phyloP scores from a whole-genome alignment of 2,329 filamentous ascomycete species.

The Penicillium sclerotigenum region DNA sequence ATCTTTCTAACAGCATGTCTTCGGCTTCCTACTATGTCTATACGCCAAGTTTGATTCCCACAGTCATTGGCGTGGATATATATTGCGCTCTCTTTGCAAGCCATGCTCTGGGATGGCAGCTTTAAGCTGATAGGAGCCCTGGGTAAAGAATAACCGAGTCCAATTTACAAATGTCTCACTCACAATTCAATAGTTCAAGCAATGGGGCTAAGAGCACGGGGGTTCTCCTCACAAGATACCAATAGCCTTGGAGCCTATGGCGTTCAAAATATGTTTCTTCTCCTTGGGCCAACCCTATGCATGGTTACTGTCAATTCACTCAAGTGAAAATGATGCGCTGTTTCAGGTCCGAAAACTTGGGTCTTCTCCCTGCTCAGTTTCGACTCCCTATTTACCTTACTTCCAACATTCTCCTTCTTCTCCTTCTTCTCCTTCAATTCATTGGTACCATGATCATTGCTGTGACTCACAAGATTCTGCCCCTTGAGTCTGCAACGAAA shows the following conservation, averaged over 20 bases:
- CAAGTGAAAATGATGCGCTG: neutral
- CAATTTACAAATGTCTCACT: neutral
- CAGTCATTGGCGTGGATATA: neutral
- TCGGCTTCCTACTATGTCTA: neutral
- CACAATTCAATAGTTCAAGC: neutral
- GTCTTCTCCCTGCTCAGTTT: neutral
- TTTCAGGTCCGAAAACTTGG: neutral
- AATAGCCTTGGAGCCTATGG: neutral
- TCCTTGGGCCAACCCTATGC: neutral
- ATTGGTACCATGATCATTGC: neutral
- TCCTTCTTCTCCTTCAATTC: neutral
- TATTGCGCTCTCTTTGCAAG: neutral
- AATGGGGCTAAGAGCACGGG: neutral
- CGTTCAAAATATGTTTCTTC: neutral
- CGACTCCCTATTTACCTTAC: neutral
- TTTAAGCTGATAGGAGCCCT: neutral
- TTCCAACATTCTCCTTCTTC: neutral
- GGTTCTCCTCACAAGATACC: neutral
- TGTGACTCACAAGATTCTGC: neutral
- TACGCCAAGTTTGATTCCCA: neutral
- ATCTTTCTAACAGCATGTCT: neutral
- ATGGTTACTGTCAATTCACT: neutral
- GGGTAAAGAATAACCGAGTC: neutral
- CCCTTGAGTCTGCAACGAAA: neutral
- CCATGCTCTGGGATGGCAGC: neutral